Conservation (phyloP, 2,329 filamentous ascomycete genomes). For the Exophiala oligosperma region DNA sequence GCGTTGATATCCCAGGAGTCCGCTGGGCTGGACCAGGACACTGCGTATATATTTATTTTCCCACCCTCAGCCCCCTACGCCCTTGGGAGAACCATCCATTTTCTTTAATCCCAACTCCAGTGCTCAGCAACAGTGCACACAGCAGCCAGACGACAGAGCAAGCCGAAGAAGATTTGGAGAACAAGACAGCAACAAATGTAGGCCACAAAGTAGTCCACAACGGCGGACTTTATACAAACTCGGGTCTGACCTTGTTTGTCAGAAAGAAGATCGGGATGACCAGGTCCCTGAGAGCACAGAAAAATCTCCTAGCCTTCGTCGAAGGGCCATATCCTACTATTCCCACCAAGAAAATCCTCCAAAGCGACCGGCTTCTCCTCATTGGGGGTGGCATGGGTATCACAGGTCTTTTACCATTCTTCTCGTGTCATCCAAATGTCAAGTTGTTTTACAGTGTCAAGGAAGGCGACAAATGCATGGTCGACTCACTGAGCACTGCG, state of each 20-base stretch:
- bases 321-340: slow-evolving; percentile 41
- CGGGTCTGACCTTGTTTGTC: not conserved
- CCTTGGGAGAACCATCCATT: slow-evolving; percentile 60
- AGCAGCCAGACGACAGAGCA: too few relatives aligned
- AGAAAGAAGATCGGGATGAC: slow-evolving; percentile 36
- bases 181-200: too few relatives aligned
- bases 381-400: slow-evolving; percentile 53
- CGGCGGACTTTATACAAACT: too few relatives aligned
- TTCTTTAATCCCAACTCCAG: not conserved
- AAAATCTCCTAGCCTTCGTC: slow-evolving; percentile 38
- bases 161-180: too few relatives aligned
- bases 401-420: slow-evolving; percentile 43
- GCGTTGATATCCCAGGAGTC: not conserved
- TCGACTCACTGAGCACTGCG: not conserved
- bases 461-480: not conserved
- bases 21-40: slow-evolving; percentile 41
- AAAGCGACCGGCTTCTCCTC: slow-evolving; percentile 41
- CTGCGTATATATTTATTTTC: slow-evolving; percentile 53
- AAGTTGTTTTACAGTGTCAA: slow-evolving; percentile 8
- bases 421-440: slow-evolving; percentile 34
- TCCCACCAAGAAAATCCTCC: slow-evolving; percentile 25
- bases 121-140: not conserved
- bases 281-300: slow-evolving; percentile 29
- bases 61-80: slow-evolving; percentile 41
- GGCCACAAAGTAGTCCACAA: too few relatives aligned